Conservation (phyloP, 106 monocot genomes). For the Phalaenopsis equestris region DNA sequence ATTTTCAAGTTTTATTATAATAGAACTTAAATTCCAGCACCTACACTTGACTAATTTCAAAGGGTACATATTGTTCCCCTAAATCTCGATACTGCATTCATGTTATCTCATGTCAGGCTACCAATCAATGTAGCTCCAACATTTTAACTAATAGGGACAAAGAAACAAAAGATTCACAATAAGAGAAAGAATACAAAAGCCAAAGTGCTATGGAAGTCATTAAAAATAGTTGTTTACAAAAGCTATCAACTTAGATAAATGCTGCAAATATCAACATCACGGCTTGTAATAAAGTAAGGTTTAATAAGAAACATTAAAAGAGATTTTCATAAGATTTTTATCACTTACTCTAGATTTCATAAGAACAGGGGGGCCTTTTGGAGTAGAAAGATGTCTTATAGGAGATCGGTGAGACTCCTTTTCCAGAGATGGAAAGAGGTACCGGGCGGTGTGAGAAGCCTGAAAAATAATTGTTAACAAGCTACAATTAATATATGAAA, state of each 20-base stretch:
- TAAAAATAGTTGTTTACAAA: background rate
- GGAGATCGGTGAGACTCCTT: slow-evolving; percentile 50
- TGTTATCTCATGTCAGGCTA: background rate
- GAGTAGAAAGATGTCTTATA: slow-evolving; percentile 34
- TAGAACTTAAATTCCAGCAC: no score
- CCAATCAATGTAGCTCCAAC: background rate
- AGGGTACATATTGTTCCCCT: no score
- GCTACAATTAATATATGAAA: slow-evolving; percentile 3
- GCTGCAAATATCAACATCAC: background rate
- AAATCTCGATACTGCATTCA: no score
- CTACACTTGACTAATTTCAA: no score
- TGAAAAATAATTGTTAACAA: slow-evolving; percentile 15
- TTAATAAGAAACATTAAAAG: background rate
- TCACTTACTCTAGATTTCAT: slow-evolving; percentile 52
- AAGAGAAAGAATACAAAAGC: background rate
- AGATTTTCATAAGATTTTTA: background rate
- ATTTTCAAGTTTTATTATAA: no score
- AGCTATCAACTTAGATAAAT: background rate
- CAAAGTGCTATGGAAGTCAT: background rate
- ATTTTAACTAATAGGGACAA: background rate
- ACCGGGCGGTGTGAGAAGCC: slow-evolving; percentile 81
- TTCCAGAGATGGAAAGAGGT: slow-evolving; percentile 72
- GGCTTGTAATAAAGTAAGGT: background rate
- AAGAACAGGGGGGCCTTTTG: slow-evolving; percentile 42
- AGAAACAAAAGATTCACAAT: background rate